A percentile compares a stretch with the other conserved stretches of the same genome.
Conservation (phyloP, 352 stramenopile species). For the Phytopythium mirpurense region DNA sequence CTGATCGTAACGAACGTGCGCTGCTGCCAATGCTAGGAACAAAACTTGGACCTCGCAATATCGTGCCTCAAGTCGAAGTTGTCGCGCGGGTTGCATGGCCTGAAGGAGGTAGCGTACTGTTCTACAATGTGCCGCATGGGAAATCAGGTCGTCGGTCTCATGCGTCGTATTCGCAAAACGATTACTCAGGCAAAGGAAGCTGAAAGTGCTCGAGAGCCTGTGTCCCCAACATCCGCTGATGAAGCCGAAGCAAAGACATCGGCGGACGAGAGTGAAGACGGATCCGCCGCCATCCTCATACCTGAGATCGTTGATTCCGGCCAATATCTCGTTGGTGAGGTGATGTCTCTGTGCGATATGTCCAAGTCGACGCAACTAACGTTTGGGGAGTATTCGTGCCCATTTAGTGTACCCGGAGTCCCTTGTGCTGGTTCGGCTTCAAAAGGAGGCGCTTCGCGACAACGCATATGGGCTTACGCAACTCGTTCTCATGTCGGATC, state of each 20-base stretch:
- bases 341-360: not conserved
- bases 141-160: not conserved
- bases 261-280: constrained; percentile 7
- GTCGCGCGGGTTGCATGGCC: constrained; percentile 65
- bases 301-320: constrained; percentile 45
- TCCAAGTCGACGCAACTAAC: not conserved
- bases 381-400: not conserved
- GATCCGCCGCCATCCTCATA: not conserved
- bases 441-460: constrained; percentile 65
- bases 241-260: constrained; percentile 9
- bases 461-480: constrained; percentile 80
- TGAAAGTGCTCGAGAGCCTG: constrained; percentile 27
- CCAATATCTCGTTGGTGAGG: constrained; percentile 68
- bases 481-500: constrained; percentile 54
- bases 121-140: not conserved
- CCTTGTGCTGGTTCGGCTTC: constrained; percentile 68
- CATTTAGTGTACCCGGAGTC: constrained; percentile 68
- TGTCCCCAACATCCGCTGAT: constrained; percentile 16
- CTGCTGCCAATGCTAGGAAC: constrained; percentile 16
- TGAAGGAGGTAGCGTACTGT: constrained; percentile 57
- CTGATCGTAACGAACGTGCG: not conserved
- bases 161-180: not conserved
- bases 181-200: constrained; percentile 43
- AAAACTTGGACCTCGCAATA: constrained; percentile 57
- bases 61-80: constrained; percentile 75